Conservation (phyloP, 2,329 filamentous ascomycete genomes). For the Acrodontium crateriforme region DNA sequence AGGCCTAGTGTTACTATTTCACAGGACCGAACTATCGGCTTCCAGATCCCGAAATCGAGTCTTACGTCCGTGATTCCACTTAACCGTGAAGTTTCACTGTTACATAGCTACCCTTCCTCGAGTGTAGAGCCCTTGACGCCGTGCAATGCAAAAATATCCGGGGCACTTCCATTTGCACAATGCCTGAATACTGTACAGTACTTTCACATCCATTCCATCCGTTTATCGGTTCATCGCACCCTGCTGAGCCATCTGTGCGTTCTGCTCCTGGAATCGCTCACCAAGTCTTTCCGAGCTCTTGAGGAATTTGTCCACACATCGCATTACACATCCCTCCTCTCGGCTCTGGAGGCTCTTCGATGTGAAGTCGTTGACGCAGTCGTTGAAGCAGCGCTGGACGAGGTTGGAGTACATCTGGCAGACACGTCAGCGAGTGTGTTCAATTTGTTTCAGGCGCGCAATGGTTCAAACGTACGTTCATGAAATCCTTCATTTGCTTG, state of each 20-base stretch:
- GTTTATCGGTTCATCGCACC: too few relatives aligned
- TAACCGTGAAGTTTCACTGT: too few relatives aligned
- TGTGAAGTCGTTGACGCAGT: slow-evolving; percentile 97
- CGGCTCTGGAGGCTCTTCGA: slow-evolving; percentile 82
- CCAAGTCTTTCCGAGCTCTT: slow-evolving; percentile 81
- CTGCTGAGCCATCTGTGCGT: slow-evolving; percentile 51
- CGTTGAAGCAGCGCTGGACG: slow-evolving; percentile 83
- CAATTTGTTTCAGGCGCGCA: neutral
- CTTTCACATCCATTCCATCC: too few relatives aligned
- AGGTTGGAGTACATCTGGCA: slow-evolving; percentile 56
- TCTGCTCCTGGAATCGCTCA: slow-evolving; percentile 74
- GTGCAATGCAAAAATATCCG: too few relatives aligned
- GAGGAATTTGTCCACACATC: slow-evolving; percentile 93
- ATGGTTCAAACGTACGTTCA: slow-evolving; percentile 54
- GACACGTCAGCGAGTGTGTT: neutral
- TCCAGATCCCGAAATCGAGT: too few relatives aligned
- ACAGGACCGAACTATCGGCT: too few relatives aligned
- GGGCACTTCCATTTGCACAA: too few relatives aligned
- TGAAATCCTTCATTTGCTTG: slow-evolving; percentile 98
- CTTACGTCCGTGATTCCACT: too few relatives aligned
- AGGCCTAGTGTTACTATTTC: slow-evolving; percentile 9
- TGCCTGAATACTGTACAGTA: too few relatives aligned
- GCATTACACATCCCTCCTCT: slow-evolving; percentile 83
- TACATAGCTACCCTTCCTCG: too few relatives aligned
- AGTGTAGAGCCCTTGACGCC: too few relatives aligned